These are phyloP conservation scores for Magnusiomyces tetraspermus DNA, from an alignment of 1,139 yeast species.

Conservation along the genomic window DNA sequence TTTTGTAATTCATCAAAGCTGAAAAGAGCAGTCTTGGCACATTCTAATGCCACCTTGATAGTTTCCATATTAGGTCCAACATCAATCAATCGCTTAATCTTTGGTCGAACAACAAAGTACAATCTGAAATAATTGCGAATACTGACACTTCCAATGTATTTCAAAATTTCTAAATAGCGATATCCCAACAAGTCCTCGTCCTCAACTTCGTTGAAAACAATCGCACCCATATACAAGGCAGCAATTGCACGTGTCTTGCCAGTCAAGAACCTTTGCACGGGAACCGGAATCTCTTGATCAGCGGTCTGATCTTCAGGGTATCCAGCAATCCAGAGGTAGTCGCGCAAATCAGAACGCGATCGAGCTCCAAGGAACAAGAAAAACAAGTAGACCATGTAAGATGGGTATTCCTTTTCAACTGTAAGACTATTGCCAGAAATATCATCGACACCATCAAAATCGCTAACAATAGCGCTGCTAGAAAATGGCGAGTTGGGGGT, in stretches of 20 bases:
- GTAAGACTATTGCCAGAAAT: constrained; percentile 13
- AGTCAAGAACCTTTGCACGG: constrained; percentile 40
- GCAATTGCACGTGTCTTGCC: constrained; percentile 38
- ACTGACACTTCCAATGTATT: constrained; percentile 33
- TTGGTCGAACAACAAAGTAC: constrained; percentile 12
- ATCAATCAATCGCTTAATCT: constrained; percentile 11
- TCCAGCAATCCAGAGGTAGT: constrained; percentile 41
- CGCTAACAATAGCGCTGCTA: too few species aligned
- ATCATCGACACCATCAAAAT: background rate
- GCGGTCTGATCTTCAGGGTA: constrained; percentile 32
- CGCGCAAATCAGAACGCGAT: constrained; percentile 41
- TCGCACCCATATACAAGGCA: constrained; percentile 45
- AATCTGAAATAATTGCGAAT: constrained; percentile 8
- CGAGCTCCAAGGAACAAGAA: constrained; percentile 46
- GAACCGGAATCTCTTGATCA: constrained; percentile 19
- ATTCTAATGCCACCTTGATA: constrained; percentile 11
- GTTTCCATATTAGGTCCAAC: constrained; percentile 8
- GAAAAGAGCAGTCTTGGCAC: constrained; percentile 11
- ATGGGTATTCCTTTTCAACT: constrained; percentile 8
- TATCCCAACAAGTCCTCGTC: constrained; percentile 45
- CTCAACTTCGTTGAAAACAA: constrained; percentile 42
- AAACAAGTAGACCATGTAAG: constrained; percentile 41
- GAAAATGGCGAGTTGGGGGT: too few species aligned
- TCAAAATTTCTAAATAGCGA: constrained; percentile 45
- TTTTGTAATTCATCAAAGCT: constrained; percentile 6